Base-by-base conservation (phyloP, 2,329 filamentous ascomycete genomes). In the Penicillium digitatum region DNA sequence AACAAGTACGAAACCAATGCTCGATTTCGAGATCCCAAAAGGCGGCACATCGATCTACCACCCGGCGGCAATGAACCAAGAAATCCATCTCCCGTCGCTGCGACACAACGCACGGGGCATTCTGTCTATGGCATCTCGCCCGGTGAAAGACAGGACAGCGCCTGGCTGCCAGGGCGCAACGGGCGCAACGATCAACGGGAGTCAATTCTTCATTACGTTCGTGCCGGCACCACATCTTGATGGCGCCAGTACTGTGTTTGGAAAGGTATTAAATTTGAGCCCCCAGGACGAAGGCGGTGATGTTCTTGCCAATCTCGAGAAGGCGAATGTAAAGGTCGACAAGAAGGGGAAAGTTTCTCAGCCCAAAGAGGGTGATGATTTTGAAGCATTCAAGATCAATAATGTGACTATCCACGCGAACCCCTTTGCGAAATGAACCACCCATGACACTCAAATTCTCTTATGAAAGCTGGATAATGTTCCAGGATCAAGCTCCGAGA, bases 221-320 rank as follows among this genome's bases (percentile, higher is more conserved):
- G 82, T 80, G 22, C 73, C 83, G 2, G 82, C 84, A 14, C 78
- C 83, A 52, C 84, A 87, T 76, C 70, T 87, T 34, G 84, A 87
- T 68, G 84, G 84, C 8, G 82, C 84, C 67, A 87, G 86, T 65
- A 86, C 84, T 0, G 83, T 86, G 2, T 87, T 87, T 71, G 84
- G 84, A 14, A 79, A 81, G 60, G 77, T 87, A 18, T 69, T 87
- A 60, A 74, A 74, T 49, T 49, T 73, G 58, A 71, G 59, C 46
- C 67, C 63, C 31, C 72, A 67, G 37, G 79, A 79, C 68, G 79
- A 78, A 59, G 74, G 66, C 6, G 76, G 69, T 9, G 72, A 76
- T 65, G 69, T 75, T 11, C 58, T 76, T 53, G 72, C 77, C 18
- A 80, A 78, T 4, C 64, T 87, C 59, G 83, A 85, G 56, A 79